Evolutionary conservation across 2,329 filamentous ascomycete genomes (phyloP), one percentile per base, ranked within the genome.

Genomic region (Fusarium acutatum): DNA sequence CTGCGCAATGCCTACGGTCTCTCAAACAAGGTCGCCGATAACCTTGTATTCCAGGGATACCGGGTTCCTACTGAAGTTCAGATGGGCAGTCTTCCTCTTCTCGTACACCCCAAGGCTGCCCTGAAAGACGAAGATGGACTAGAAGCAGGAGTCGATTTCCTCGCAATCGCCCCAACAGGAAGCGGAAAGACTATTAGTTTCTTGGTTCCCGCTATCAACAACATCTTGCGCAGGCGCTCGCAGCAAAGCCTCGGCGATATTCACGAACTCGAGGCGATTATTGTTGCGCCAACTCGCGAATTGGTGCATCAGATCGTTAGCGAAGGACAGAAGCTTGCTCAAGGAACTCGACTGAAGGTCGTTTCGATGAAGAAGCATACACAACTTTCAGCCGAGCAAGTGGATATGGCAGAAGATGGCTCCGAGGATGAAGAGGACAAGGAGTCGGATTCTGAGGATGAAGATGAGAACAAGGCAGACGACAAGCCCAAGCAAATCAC

Each of bases 151-250:
- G 85, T 96, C 9, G 92, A 99, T 84, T 90, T 99, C 43, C 83
- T 99, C 71, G 94, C 94, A 0, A 91, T 98, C 47, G 96, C 96
- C 7, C 96, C 96, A 3, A 99, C 96, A 0, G 96, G 96, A 30
- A 98, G 96, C 81, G 96, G 96, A 49, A 99, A 99, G 86, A 99
- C 96, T 0, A 86, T 99, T 72, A 94, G 95, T 24, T 99, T 98
- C 78, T 83, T 98, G 77, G 93, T 99, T 46, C 95, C 96, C 0
- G 88, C 95, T 7, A 91, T 99, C 76, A 92, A 97, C 79, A 88
- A 89, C 50, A 91, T 97, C 46, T 85, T 94, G 74, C 86, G 88
- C 69, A 83, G 88, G 60, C 83, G 88, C 46, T 85, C 87, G 2
- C 83, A 86, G 43, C 83, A 86, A 75, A 81, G 85, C 8, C 46